Conservation (phyloP, 148 eudicot genomes). For the Arctostaphylos glauca region DNA sequence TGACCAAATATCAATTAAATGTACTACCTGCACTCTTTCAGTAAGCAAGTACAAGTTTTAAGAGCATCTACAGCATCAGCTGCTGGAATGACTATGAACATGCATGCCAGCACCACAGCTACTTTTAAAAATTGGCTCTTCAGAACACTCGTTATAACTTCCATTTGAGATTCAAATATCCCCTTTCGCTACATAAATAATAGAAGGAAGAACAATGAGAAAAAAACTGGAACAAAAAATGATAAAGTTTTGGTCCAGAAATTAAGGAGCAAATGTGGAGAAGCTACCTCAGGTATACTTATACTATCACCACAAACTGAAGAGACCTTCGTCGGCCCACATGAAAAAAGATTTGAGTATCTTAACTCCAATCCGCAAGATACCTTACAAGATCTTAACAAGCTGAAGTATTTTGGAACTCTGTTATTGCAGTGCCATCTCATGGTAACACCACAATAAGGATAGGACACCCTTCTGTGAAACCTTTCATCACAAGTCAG, state of each 20-base stretch:
- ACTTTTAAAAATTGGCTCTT: constrained; percentile 44
- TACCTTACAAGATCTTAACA: constrained; percentile 26
- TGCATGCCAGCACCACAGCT: constrained; percentile 50
- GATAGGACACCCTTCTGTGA: constrained; percentile 30
- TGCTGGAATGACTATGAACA: constrained; percentile 63
- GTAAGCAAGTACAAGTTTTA: constrained; percentile 85
- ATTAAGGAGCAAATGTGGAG: constrained; percentile 11
- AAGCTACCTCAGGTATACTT: constrained; percentile 42
- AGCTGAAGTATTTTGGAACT: constrained; percentile 26
- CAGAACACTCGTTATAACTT: constrained; percentile 16
- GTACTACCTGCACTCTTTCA: constrained; percentile 93
- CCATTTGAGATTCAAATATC: constrained; percentile 22
- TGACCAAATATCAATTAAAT: neutral
- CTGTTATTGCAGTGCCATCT: constrained; percentile 36
- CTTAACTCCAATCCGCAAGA: constrained; percentile 25
- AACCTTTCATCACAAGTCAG: constrained; percentile 31
- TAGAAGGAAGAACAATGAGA: neutral
- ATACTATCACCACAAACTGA: constrained; percentile 24
- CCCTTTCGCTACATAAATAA: constrained; percentile 26
- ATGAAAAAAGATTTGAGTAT: constrained; percentile 33
- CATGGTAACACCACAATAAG: constrained; percentile 30
- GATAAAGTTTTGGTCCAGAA: constrained; percentile 2
- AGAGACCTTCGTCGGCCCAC: constrained; percentile 27
- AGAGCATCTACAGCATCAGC: constrained; percentile 96
- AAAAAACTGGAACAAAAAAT: neutral